phyloP scores from a whole-genome alignment of 2,329 filamentous ascomycete genomes.

The Penicillium olsonii region DNA sequence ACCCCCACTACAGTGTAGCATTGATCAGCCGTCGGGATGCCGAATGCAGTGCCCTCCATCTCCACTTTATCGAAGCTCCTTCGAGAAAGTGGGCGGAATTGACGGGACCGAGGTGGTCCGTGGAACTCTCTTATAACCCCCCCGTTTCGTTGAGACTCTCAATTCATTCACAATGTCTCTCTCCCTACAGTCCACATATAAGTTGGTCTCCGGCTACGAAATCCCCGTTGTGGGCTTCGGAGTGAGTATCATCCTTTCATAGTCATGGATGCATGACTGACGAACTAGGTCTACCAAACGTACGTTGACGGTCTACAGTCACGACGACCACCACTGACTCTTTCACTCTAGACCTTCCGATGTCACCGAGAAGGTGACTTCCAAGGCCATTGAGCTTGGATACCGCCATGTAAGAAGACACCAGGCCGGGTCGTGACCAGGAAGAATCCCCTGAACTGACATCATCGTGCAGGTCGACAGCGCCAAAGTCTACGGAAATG shows the following conservation, averaged over 20 bases:
- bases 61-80: constrained; percentile 12
- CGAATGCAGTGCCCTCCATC: constrained; percentile 1
- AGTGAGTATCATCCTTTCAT: constrained; percentile 28
- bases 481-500: constrained; percentile 60
- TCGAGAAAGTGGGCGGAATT: constrained; percentile 9
- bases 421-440: not conserved
- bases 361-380: constrained; percentile 58
- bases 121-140: constrained; percentile 3
- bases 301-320: constrained; percentile 18
- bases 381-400: constrained; percentile 57
- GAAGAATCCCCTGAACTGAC: not conserved
- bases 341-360: constrained; percentile 52
- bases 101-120: constrained; percentile 15
- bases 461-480: constrained; percentile 53
- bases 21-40: constrained; percentile 12
- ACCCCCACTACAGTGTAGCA: constrained; percentile 2
- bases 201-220: constrained; percentile 42
- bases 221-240: constrained; percentile 46
- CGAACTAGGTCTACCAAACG: constrained; percentile 42
- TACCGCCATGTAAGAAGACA: constrained; percentile 55
- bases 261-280: constrained; percentile 8
- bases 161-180: constrained; percentile 26
- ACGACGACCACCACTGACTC: not conserved
- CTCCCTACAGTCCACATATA: constrained; percentile 39
- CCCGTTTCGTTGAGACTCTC: not conserved